Base-by-base conservation (phyloP, 441 rosid genomes). In the Omphalea diandra region DNA sequence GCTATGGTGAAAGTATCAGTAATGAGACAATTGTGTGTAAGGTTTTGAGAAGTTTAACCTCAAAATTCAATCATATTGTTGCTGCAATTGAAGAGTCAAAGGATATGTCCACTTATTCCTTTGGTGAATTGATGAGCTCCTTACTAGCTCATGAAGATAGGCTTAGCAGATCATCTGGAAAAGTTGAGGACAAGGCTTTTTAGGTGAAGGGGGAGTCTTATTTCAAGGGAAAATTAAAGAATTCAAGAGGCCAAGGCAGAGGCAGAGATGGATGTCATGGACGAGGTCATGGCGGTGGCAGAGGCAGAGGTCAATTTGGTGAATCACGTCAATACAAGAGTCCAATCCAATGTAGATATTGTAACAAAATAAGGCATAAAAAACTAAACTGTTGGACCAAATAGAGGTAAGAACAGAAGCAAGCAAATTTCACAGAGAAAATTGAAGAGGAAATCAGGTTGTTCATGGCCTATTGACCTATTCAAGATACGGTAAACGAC, bases 1-100 rank as follows among this genome's bases (percentile, higher is more conserved):
- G 52, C 14, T 38, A 49, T 41, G 62, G 62, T 35, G 50, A 71
- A 5, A 15, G 4, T 2, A 18, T 62, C 1, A 5, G 12, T 33
- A 5, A 62, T 53, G 22, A n/a, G 18, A 63, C 12, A 5, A 12
- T 33, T 1, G 27, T 59, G 8, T 55, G 6, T 6, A 70, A 70
- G 22, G 31, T 62, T 12, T 53, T 62, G 2, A 62, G n/a, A 0
- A 50, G 68, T 26, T 14, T 63, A 18, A 33, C 53, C 1, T 0
- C 27, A 40, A 71, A 57, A 14, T 72, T 35, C 31, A 47, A 73
- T 2, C 60, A 66, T 36, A 9, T 73, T 31, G 67, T 73, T 14
- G 24, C 54, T 57, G 41, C 43, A 2, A 73, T 47, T 22, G 54
- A 73, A 12, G 67, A 73, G 17, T 65, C 31, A 3, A 57, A 57